Evolutionary conservation across 257 asterid genomes (phyloP).

Genomic region (Penstemon barbatus): DNA sequence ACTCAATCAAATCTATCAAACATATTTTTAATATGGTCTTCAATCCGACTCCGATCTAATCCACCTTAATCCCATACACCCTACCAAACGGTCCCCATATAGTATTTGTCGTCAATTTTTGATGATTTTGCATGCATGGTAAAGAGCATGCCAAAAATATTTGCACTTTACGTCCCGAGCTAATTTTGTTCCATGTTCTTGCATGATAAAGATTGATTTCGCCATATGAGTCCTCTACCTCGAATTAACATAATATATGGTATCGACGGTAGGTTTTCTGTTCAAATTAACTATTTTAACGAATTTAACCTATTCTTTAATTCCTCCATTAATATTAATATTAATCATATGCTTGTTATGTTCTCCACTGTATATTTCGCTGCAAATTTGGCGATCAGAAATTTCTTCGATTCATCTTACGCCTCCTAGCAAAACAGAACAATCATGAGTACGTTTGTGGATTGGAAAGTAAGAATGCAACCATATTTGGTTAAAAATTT

Average conservation of each 20-base stretch:
- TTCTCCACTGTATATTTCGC: conserved; percentile 37
- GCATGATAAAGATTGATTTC: conserved; percentile 33
- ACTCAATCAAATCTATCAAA: no score
- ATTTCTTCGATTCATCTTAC: conserved; percentile 9
- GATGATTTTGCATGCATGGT: not conserved
- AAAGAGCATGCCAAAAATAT: conserved; percentile 39
- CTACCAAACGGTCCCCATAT: no score
- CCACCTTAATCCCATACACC: no score
- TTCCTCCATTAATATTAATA: not conserved
- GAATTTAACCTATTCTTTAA: conserved; percentile 12
- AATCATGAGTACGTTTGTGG: not conserved
- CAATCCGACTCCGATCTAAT: no score
- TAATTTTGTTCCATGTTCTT: conserved; percentile 40
- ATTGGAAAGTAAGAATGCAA: no score
- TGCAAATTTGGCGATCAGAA: conserved; percentile 21
- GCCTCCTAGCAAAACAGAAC: conserved; percentile 22
- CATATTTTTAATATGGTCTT: no score
- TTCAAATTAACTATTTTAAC: conserved; percentile 33
- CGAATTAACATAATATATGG: conserved; percentile 41
- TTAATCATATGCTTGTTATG: conserved; percentile 20
- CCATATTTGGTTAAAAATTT: no score
- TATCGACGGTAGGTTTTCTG: conserved; percentile 43
- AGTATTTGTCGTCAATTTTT: no score
- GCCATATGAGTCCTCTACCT: conserved; percentile 18
- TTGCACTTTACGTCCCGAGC: conserved; percentile 25